These are phyloP conservation scores for Santalum album DNA, from an alignment of 164 flowering plant genomes.

Conservation along the genomic window DNA sequence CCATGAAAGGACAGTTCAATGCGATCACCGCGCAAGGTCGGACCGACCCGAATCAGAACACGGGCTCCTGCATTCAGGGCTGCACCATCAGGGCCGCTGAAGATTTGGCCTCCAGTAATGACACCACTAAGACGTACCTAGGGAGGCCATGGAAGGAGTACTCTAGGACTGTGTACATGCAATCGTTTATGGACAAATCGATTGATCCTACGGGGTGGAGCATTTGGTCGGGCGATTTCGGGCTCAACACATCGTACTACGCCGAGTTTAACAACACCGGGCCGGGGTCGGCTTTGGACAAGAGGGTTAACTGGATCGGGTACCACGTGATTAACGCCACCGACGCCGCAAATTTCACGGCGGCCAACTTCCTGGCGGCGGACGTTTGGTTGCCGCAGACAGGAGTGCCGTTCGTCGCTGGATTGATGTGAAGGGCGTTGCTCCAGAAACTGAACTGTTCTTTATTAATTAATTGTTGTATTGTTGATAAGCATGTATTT, in stretches of 20 bases:
- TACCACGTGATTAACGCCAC: no score
- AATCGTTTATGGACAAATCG: background rate
- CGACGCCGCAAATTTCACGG: no score
- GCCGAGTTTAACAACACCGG: no score
- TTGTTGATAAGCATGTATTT: no score
- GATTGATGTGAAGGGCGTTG: no score
- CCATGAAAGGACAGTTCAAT: slow-evolving; percentile 49
- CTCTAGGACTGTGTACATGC: background rate
- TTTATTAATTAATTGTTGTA: no score
- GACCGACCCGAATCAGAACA: slow-evolving; percentile 71
- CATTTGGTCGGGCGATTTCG: background rate
- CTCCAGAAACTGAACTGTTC: no score
- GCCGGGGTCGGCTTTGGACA: no score
- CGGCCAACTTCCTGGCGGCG: no score
- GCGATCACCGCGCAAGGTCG: slow-evolving; percentile 90
- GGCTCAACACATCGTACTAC: background rate
- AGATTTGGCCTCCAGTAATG: slow-evolving; percentile 42
- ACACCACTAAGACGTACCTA: slow-evolving; percentile 30
- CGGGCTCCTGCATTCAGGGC: slow-evolving; percentile 55
- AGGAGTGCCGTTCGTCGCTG: no score
- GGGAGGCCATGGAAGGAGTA: slow-evolving; percentile 1
- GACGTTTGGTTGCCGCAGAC: no score
- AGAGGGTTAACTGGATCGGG: no score
- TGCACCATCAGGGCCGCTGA: slow-evolving; percentile 58
- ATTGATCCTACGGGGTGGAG: background rate